Evolutionary conservation across 805 yeast genomes (phyloP).

Genomic region (Ogataea saltuana): DNA sequence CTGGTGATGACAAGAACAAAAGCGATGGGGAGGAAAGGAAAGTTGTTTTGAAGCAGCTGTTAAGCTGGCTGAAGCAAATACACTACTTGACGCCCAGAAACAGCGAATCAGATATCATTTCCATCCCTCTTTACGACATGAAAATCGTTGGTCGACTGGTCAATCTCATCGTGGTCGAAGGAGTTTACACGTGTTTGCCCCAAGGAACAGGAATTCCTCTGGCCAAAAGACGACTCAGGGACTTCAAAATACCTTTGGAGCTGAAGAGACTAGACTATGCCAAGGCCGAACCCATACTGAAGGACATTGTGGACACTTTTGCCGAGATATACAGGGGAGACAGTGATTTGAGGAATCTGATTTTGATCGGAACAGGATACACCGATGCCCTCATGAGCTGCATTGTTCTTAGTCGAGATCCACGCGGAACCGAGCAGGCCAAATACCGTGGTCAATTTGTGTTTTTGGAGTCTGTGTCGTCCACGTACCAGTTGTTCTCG

Average conservation of each 20-base stretch:
- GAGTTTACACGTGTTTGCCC: constrained; percentile 66
- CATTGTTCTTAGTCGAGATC: constrained; percentile 43
- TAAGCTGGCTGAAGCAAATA: constrained; percentile 40
- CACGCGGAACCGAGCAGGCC: constrained; percentile 22
- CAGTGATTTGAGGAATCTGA: constrained; percentile 52
- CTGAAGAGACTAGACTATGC: constrained; percentile 26
- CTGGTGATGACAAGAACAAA: background rate
- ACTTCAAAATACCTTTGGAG: constrained; percentile 37
- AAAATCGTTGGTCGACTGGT: constrained; percentile 65
- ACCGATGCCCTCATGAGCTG: constrained; percentile 58
- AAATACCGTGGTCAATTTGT: constrained; percentile 16
- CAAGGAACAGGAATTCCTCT: constrained; percentile 62
- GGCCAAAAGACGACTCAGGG: constrained; percentile 56
- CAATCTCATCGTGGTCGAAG: constrained; percentile 65
- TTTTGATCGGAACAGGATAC: constrained; percentile 66
- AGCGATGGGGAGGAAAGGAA: constrained; percentile 17
- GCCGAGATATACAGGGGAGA: constrained; percentile 37
- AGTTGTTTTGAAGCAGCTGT: constrained; percentile 37
- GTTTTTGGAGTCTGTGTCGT: constrained; percentile 45
- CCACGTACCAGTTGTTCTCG: constrained; percentile 66
- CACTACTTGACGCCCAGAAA: constrained; percentile 39
- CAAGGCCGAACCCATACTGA: constrained; percentile 21
- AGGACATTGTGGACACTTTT: constrained; percentile 34
- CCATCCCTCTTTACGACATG: constrained; percentile 85
- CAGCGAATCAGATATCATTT: constrained; percentile 42